Evolutionary conservation across 768 basidiomycete genomes (phyloP), one percentile per base, ranked within the genome.

Genomic region (Cystobasidium onofrii): DNA sequence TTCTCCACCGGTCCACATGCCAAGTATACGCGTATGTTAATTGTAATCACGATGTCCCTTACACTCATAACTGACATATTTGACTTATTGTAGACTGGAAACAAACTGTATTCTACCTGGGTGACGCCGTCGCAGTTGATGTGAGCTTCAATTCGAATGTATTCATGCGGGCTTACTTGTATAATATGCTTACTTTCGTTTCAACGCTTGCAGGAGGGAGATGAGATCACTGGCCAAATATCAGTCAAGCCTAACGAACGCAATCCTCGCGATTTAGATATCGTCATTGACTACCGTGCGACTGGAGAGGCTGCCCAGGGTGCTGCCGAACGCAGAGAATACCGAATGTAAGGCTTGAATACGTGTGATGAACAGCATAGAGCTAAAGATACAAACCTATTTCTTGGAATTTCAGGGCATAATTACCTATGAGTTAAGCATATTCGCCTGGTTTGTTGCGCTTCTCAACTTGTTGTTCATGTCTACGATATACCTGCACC

Each of bases 1-100:
- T 99, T 99, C 83, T 95, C 92, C 57, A 99, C 96, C 15, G 96
- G 96, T 15, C 96, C 96, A 17, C 96, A 98, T 78, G 91, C 94
- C 70, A 90, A 92, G 79, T 82, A 83, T 80, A 83, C 82, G 1
- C 82, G 82, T 77, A 81, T 80, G 82, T 82, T 4, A 20, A 10
- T n/a, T n/a, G n/a, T n/a, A n/a, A n/a, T n/a, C n/a, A n/a, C n/a
- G n/a, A n/a, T n/a, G n/a, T n/a, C n/a, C n/a, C n/a, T n/a, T n/a
- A n/a, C n/a, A 9, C 9, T 18, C 15, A 27, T 12, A 15, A 25
- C 31, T 25, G 20, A 43, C 23, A 15, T 34, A 7, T 36, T 69
- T 44, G 20, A 4, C 6, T 27, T 55, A 2, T 52, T 67, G 41
- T 29, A 34, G 43, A 43, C 27, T 52, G 43, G 41, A 43, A 69